Evolutionary conservation across 139 green algal genomes (phyloP), one percentile per base, ranked within the genome.

Genomic region (Mesotaenium endlicherianum): DNA sequence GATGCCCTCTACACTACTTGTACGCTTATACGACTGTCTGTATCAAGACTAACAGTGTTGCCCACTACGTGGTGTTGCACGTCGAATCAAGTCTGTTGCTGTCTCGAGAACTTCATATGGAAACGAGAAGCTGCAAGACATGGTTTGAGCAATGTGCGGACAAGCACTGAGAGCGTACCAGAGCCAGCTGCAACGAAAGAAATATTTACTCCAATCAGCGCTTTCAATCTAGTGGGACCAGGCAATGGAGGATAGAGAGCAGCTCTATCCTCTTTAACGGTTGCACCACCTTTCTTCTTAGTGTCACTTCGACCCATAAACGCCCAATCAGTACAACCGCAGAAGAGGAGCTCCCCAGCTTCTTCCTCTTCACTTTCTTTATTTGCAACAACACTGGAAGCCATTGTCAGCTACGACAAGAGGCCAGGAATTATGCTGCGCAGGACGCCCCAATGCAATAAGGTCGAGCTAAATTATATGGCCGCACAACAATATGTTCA

Each of bases 341-440:
- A 86, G 72, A 86, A 86, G 2, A 86, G 44, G n/a, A 86, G 34
- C 71, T 86, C 80, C 20, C 80, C 80, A 8, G 45, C 70, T 14
- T 75, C 43, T 8, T 34, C 11, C 47, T 79, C 70, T 14, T 41
- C 6, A 69, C 47, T 34, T 36, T 79, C 70, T 6, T 79, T 72
- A 5, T 72, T 14, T 14, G 17, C 60, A n/a, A n/a, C n/a, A n/a
- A n/a, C n/a, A n/a, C n/a, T n/a, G n/a, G n/a, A n/a, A n/a, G n/a
- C n/a, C n/a, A n/a, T n/a, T n/a, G n/a, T n/a, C n/a, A n/a, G n/a
- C n/a, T n/a, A n/a, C n/a, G n/a, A n/a, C n/a, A n/a, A n/a, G n/a
- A n/a, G n/a, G n/a, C n/a, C n/a, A n/a, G n/a, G n/a, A n/a, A n/a
- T n/a, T n/a, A n/a, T n/a, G n/a, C n/a, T n/a, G n/a, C n/a, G n/a